Base-by-base conservation (phyloP, 2,329 filamentous ascomycete species). In the Aureobasidium sp. region DNA sequence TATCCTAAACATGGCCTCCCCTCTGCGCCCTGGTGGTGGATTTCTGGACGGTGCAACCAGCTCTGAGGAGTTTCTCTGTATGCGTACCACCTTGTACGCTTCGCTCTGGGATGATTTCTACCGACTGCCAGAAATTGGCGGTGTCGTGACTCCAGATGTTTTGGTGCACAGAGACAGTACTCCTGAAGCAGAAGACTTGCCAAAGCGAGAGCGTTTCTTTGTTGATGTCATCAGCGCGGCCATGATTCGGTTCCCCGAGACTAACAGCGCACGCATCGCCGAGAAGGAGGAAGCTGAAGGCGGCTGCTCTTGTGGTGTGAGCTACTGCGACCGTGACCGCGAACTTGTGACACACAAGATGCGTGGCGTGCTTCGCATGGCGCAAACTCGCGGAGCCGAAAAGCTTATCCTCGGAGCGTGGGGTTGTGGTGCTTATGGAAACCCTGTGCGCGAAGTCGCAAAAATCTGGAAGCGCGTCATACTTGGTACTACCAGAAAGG, bases 371-470 rank as follows among this genome's bases (percentile, higher is more conserved):
- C 67, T 87, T 69, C 75, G 83, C 1, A 79, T 86, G 5, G 75
- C 77, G 2, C 70, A 75, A 9, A 67, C 72, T 1, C 78, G 77
- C 61, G 79, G 80, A 0, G 75, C 75, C 4, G 75, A 72, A 41
- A 78, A 74, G 61, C 66, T 87, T 0, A 81, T 88, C 0, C 73
- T 87, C 0, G 85, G 85, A 0, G 84, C 85, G 0, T 87, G 84
- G 83, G 85, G 85, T 0, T 86, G 84, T 63, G 85, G 85, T 3
- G 82, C 82, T 0, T 84, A 85, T 62, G 83, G 82, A 0, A 87
- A 87, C 64, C 85, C 85, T 0, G 78, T 85, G 0, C 72, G 72
- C 1, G 83, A 87, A 69, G 73, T 87, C 34, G 84, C 84, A 14
- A 72, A 74, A 21, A 77, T 80, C 0, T 88, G 85, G 79, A 76